phyloP scores from a whole-genome alignment of 1,284 basidiomycete genomes.

The Ceratobasidium theobromae region DNA sequence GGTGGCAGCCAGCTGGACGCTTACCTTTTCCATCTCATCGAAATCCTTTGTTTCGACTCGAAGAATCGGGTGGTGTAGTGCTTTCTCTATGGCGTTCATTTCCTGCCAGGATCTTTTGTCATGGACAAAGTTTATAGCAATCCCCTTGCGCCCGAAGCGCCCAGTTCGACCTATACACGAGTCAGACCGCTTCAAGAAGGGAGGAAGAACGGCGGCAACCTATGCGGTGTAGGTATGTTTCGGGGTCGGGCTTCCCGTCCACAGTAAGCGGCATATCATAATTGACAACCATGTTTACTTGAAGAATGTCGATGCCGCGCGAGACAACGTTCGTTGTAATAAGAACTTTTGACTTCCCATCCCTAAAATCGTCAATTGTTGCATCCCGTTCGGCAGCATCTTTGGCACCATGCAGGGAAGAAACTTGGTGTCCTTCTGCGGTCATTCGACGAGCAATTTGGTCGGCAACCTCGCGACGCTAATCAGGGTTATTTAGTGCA shows the following conservation, averaged over 20 bases:
- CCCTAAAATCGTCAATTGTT: conserved; percentile 93
- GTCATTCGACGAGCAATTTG: conserved; percentile 89
- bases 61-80: conserved; percentile 72
- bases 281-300: conserved; percentile 99
- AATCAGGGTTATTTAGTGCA: conserved; percentile 28
- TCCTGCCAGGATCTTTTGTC: conserved; percentile 80
- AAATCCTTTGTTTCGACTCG: conserved; percentile 82
- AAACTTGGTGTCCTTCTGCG: conserved; percentile 92
- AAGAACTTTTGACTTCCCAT: conserved; percentile 94
- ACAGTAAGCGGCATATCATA: conserved; percentile 90
- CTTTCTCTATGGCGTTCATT: conserved; percentile 81
- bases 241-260: conserved; percentile 73
- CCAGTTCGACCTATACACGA: conserved; percentile 77
- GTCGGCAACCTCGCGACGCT: conserved; percentile 92
- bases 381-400: conserved; percentile 85
- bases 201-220: conserved; percentile 56
- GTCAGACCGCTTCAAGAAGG: not conserved
- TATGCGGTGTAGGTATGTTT: conserved; percentile 98
- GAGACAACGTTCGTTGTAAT: conserved; percentile 99
- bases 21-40: conserved; percentile 86
- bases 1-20: conserved; percentile 8
- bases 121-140: conserved; percentile 96
- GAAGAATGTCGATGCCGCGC: conserved; percentile 96
- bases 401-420: conserved; percentile 94
- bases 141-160: conserved; percentile 91